phyloP scores from a whole-genome alignment of 257 asterid genomes.

The Plantago elongata region DNA sequence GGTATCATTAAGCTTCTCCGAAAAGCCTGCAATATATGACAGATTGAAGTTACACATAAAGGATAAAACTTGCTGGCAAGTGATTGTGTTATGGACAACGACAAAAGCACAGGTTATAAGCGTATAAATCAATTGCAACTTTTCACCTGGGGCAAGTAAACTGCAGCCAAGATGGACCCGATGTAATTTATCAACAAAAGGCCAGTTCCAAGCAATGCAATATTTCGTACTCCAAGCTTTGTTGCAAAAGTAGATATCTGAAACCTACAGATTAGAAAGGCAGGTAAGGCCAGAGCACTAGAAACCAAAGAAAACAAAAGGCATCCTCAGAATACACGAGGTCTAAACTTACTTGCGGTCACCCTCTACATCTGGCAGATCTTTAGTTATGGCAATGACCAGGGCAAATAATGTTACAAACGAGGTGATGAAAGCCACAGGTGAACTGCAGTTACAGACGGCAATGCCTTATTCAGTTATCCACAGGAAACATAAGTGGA shows the following conservation, averaged over 20 bases:
- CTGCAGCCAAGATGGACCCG: conserved; percentile 71
- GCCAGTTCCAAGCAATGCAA: conserved; percentile 84
- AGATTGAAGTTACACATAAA: conserved; percentile 13
- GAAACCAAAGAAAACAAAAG: conserved; percentile 12
- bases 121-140: not conserved
- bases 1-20: conserved; percentile 80
- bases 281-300: conserved; percentile 15
- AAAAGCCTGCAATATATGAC: conserved; percentile 59
- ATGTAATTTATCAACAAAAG: conserved; percentile 76
- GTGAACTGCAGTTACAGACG: conserved; percentile 59
- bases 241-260: conserved; percentile 94
- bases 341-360: conserved; percentile 89
- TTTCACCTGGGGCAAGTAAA: conserved; percentile 80
- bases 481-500: conserved; percentile 10
- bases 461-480: conserved; percentile 7
- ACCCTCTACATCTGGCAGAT: conserved; percentile 98
- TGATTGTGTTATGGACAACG: not conserved
- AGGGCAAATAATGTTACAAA: conserved; percentile 90
- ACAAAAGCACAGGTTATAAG: conserved; percentile 2
- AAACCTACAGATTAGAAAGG: conserved; percentile 48
- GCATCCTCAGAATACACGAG: conserved; percentile 13
- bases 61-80: not conserved
- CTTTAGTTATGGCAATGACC: conserved; percentile 97
- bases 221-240: conserved; percentile 93
- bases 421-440: conserved; percentile 95